phyloP scores from a whole-genome alignment of 2,329 filamentous ascomycete genomes.

The Fusarium solani-melongenae region DNA sequence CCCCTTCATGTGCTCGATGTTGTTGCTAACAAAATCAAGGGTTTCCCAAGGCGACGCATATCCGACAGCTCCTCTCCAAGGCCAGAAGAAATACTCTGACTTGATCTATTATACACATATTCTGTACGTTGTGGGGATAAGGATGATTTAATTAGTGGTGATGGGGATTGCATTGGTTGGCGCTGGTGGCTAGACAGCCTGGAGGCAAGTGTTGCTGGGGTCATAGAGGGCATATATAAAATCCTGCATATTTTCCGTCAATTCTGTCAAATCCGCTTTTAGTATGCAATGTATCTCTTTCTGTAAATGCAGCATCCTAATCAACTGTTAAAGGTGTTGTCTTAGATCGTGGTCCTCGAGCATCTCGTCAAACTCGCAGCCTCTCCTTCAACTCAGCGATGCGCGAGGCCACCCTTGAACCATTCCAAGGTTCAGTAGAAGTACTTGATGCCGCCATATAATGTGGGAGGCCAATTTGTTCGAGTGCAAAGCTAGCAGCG shows the following conservation, averaged over 20 bases:
- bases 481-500: background rate
- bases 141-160: background rate
- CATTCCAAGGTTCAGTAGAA: background rate
- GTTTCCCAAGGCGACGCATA: background rate
- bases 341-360: background rate
- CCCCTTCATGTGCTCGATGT: no score
- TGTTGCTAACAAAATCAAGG: background rate
- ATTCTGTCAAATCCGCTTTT: background rate
- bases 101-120: background rate
- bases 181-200: background rate
- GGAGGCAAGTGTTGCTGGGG: background rate
- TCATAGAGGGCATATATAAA: background rate
- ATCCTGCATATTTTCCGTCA: background rate
- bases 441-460: accelerated
- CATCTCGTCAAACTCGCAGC: background rate
- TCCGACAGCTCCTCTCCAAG: background rate
- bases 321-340: background rate
- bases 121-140: background rate
- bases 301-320: background rate
- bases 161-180: background rate
- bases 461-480: background rate
- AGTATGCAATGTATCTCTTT: background rate
- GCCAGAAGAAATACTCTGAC: background rate
- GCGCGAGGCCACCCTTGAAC: background rate
- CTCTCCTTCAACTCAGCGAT: background rate